A percentile compares a stretch with the other conserved stretches of the same genome.
Evolutionary conservation across 345 rosid species (phyloP).

Genomic region (Gossypium australe): DNA sequence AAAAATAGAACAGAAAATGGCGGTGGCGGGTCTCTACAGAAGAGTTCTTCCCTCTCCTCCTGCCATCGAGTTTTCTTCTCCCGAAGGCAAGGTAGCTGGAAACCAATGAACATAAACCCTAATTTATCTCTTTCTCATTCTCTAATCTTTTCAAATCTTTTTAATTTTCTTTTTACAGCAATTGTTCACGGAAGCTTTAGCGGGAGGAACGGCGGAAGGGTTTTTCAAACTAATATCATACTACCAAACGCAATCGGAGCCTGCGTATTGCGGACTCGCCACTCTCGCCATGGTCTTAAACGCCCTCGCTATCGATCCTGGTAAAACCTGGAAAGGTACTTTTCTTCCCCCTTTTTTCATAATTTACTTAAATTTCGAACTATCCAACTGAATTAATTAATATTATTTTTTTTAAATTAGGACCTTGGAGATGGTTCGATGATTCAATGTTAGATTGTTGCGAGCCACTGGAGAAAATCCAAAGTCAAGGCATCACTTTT

Average conservation of each 20-base stretch:
- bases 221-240: constrained; percentile 32
- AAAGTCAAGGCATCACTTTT: constrained; percentile 26
- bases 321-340: constrained; percentile 38
- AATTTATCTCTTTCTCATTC: background rate
- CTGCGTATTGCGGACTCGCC: constrained; percentile 42
- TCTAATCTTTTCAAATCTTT: background rate
- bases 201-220: constrained; percentile 31
- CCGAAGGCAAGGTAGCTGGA: constrained; percentile 42
- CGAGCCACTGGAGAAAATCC: constrained; percentile 28
- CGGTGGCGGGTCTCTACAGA: constrained; percentile 44
- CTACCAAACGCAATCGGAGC: constrained; percentile 45
- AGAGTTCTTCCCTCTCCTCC: constrained; percentile 60
- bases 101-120: background rate
- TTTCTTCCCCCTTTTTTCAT: background rate
- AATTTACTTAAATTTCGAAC: background rate
- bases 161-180: constrained; percentile 16
- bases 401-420: constrained; percentile 6
- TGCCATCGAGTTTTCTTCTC: constrained; percentile 54
- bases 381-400: background rate
- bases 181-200: constrained; percentile 34
- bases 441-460: constrained; percentile 41
- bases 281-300: constrained; percentile 37
- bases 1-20: constrained; percentile 21
- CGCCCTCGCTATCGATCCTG: constrained; percentile 43
- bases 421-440: constrained; percentile 42